Base-by-base conservation (phyloP, 192 early-diverging fungal species). In the Coemansia sp. region DNA sequence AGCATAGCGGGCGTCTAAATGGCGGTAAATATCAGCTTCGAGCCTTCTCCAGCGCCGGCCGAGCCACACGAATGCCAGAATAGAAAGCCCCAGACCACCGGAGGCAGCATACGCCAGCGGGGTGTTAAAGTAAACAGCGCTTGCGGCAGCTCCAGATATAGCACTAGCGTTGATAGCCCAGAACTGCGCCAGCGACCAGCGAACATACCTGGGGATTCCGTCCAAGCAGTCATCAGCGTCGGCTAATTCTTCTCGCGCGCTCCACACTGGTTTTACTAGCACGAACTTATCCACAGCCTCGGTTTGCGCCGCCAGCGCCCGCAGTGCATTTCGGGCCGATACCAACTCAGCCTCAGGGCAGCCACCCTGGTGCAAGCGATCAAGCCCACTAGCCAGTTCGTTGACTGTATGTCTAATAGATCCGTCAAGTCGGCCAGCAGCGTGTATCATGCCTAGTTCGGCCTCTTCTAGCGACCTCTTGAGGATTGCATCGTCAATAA, bases 391-490 rank as follows among this genome's bases (percentile, higher is more conserved):
- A 4, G 67, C 74, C 4, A 76, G 48, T 10, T 73, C 67, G 11
- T 7, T 46, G 3, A 70, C 67, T 3, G 68, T 17, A 8, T 53
- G 16, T 9, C 59, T 64, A 14, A 70, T 44, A 7, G 73, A 66
- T 35, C 67, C 79, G 50, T 76, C 75, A 9, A 81, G 70, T 6
- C 79, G 73, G 31, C 79, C 79, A 11, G 79, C 54, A 0, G 79
- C 79, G 21, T 81, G 79, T 24, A 76, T 34, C 79, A 81, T 81
- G 9, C 67, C 79, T 3, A 81, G 61, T 7, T 81, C 79, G 1
- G 74, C 73, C 27, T 75, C 70, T 54, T 81, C 79, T 51, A 76
- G 69, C 11, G 67, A 63, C n/a, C 79, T 42, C 45, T 81, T 70
- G 19, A 73, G 66, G 3, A 81, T 57, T 13, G 70, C 60, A 16